These are phyloP conservation scores for Aspergillus pseudoviridinutans DNA, from an alignment of 2,329 filamentous ascomycete species.

Conservation along the genomic window DNA sequence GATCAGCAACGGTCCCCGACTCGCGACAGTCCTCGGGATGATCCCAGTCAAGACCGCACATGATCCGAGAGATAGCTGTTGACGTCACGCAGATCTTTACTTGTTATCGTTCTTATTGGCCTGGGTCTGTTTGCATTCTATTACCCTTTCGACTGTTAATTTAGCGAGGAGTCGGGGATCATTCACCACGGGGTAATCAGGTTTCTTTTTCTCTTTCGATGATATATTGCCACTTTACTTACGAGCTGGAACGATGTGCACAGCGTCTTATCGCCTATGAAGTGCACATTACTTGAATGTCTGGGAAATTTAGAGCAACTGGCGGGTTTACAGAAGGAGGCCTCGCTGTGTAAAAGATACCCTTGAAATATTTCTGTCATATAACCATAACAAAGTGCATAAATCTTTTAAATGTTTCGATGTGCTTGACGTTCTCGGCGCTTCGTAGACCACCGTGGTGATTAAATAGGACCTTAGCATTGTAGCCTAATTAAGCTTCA, in stretches of 20 bases:
- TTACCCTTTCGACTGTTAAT: conserved; percentile 1
- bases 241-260: background rate
- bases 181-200: background rate
- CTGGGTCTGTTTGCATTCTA: background rate
- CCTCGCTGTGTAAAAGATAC: background rate
- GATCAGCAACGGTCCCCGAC: background rate
- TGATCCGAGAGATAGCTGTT: background rate
- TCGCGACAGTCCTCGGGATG: background rate
- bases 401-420: background rate
- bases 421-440: background rate
- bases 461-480: background rate
- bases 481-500: background rate
- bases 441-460: too few species aligned
- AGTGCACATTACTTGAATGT: background rate
- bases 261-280: background rate
- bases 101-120: background rate
- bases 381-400: background rate
- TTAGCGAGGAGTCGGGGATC: conserved; percentile 13
- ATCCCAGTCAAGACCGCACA: background rate
- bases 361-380: background rate
- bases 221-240: background rate
- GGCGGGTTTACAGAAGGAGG: background rate
- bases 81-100: background rate
- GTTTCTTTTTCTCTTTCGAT: background rate
- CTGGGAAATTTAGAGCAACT: background rate